Conservation (phyloP, 805 yeast species). For the Komagataella pastoris region DNA sequence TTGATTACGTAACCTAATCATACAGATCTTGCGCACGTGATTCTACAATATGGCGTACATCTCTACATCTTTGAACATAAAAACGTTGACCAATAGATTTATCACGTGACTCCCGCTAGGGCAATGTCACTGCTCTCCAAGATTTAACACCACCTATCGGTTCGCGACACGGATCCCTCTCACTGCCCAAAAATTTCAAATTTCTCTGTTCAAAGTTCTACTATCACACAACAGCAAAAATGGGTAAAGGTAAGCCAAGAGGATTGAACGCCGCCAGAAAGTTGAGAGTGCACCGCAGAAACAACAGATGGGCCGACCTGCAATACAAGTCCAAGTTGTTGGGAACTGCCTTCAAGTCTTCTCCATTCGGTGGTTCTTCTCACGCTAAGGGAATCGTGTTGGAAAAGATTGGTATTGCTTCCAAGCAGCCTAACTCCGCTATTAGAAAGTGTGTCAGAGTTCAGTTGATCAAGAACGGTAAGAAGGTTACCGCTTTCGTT, state of each 20-base stretch:
- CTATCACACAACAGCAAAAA: conserved; percentile 27
- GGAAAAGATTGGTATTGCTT: conserved; percentile 99
- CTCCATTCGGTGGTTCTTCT: conserved; percentile 99
- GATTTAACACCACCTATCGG: neutral
- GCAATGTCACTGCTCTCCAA: neutral
- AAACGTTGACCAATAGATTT: too few species aligned
- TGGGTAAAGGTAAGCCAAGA: conserved; percentile 99
- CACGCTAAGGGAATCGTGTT: conserved; percentile 99
- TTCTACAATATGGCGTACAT: neutral
- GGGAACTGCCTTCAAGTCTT: conserved; percentile 99
- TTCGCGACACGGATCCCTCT: neutral
- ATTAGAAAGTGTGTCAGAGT: conserved; percentile 99
- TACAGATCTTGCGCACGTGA: neutral
- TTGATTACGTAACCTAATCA: too few species aligned
- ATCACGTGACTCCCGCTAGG: neutral
- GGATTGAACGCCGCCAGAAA: conserved; percentile 99
- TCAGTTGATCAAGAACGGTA: conserved; percentile 99
- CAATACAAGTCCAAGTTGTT: conserved; percentile 96
- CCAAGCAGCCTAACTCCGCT: conserved; percentile 99
- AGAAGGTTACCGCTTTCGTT: conserved; percentile 99
- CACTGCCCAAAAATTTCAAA: neutral
- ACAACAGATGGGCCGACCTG: conserved; percentile 99
- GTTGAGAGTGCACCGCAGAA: conserved; percentile 99
- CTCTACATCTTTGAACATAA: neutral
- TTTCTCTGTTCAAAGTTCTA: conserved; percentile 1